These are phyloP conservation scores for Labyrinthula sp. DNA, from an alignment of 352 stramenopile species.

Conservation along the genomic window DNA sequence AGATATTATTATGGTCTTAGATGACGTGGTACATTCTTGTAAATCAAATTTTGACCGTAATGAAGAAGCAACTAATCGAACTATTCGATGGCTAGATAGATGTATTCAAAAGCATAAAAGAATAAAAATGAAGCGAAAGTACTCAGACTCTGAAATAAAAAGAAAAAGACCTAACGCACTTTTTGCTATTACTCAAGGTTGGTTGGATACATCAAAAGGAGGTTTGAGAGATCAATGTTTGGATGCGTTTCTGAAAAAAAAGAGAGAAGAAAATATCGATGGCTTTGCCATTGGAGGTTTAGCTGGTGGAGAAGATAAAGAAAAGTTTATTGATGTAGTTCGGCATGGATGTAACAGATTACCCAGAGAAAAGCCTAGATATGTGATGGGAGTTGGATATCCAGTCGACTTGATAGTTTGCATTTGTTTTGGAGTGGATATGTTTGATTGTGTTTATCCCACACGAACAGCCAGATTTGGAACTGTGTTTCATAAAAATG, in stretches of 20 bases:
- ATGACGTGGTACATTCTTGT: slow-evolving; percentile 80
- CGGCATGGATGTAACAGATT: slow-evolving; percentile 47
- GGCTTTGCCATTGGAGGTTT: slow-evolving; percentile 87
- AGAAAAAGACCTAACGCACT: slow-evolving; percentile 62
- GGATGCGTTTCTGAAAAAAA: slow-evolving; percentile 52
- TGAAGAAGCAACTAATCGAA: slow-evolving; percentile 63
- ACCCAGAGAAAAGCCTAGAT: slow-evolving; percentile 72
- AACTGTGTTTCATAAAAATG: slow-evolving; percentile 57
- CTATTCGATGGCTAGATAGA: slow-evolving; percentile 77
- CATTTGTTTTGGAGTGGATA: slow-evolving; percentile 80
- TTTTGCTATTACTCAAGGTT: slow-evolving; percentile 86
- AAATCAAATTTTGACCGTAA: slow-evolving; percentile 61
- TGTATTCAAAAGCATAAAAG: slow-evolving; percentile 64
- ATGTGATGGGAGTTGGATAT: slow-evolving; percentile 94
- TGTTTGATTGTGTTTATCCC: slow-evolving; percentile 90
- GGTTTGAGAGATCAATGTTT: slow-evolving; percentile 77
- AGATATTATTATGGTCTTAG: slow-evolving; percentile 94
- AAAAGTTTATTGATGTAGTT: slow-evolving; percentile 77
- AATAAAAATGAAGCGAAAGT: too few relatives aligned
- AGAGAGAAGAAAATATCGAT: slow-evolving; percentile 52
- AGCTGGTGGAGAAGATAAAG: slow-evolving; percentile 55
- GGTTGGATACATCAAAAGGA: slow-evolving; percentile 61
- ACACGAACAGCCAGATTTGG: slow-evolving; percentile 81
- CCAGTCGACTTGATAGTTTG: slow-evolving; percentile 86
- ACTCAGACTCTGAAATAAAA: slow-evolving; percentile 12